A percentile compares a stretch with the other conserved stretches of the same genome.
These are phyloP conservation scores for Petunia axillaris DNA, from an alignment of 257 asterid genomes.

Conservation along the genomic window DNA sequence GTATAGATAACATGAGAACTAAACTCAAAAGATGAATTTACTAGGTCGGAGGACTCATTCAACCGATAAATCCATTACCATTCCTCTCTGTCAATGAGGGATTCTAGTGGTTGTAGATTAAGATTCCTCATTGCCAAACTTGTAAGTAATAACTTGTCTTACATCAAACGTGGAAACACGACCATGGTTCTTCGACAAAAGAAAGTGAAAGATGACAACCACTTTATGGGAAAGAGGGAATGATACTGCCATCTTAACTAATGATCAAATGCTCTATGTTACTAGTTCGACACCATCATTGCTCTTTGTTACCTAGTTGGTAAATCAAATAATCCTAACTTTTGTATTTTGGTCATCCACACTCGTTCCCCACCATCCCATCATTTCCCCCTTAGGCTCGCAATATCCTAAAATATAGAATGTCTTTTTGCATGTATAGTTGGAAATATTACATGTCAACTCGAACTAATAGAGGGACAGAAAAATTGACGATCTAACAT, in stretches of 20 bases:
- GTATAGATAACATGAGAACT: no score
- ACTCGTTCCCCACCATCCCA: no score
- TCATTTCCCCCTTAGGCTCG: not conserved
- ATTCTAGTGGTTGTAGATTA: no score
- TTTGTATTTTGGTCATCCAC: not conserved
- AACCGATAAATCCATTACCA: no score
- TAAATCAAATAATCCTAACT: not conserved
- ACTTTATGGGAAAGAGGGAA: not conserved
- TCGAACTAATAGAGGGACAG: no score
- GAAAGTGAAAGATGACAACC: slow-evolving; percentile 1
- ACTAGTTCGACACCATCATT: not conserved
- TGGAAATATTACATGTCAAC: no score
- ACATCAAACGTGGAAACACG: slow-evolving; percentile 17
- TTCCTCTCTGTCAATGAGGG: no score
- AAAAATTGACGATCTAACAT: no score
- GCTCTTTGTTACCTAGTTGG: slow-evolving; percentile 3
- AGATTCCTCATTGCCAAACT: not conserved
- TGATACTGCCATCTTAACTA: not conserved
- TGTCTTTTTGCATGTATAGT: no score
- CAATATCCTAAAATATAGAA: no score
- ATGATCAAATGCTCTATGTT: not conserved
- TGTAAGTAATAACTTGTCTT: not conserved
- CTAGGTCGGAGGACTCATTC: no score
- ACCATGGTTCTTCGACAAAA: not conserved
- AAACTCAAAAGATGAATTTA: no score